Evolutionary conservation across 2,329 filamentous ascomycete genomes (phyloP), one percentile per base, ranked within the genome.

Genomic region (Fusarium acutatum): DNA sequence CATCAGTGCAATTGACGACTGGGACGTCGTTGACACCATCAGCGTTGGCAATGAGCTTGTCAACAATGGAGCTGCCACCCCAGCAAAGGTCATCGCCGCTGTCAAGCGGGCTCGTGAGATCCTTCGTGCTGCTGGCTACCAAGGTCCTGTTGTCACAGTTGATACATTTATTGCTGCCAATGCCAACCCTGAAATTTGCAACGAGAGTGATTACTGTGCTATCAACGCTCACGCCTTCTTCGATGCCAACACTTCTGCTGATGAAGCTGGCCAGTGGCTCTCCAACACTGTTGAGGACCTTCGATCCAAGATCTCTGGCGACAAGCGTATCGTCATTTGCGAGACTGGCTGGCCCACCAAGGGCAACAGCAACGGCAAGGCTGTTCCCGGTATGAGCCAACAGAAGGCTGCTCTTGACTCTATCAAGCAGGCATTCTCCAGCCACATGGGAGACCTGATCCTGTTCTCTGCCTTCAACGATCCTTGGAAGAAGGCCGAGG

Each of bases 181-280:
- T 53, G 82, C 85, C 57, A 88, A 96, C 75, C 91, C 92, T 0
- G 83, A 88, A 58, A 87, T 97, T 53, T 97, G 94, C 83, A 81
- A 90, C 32, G 86, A 85, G 50, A 93, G 92, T 2, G 94, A 97
- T 79, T 94, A 93, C 83, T 94, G 92, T 78, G 93, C 94, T 22
- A 89, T 92, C 80, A 97, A 97, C 82, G 89, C 91, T 74, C 94
- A 97, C 81, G 89, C 94, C 18, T 97, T 95, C 87, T 97, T 96
- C 81, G 93, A 97, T 76, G 82, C 86, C 7, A 89, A 88, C 52
- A 88, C 88, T 32, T 80, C 82, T 5, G 88, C 94, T 2, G 82
- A 84, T 2, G 82, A 89, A 37, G 90, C 94, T 6, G 94, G 94
- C 7, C 75, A 80, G 2, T 97, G 94, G 81, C 88, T 95, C 43